Conservation (phyloP, 352 stramenopile species). For the Globisporangium sylvaticum region DNA sequence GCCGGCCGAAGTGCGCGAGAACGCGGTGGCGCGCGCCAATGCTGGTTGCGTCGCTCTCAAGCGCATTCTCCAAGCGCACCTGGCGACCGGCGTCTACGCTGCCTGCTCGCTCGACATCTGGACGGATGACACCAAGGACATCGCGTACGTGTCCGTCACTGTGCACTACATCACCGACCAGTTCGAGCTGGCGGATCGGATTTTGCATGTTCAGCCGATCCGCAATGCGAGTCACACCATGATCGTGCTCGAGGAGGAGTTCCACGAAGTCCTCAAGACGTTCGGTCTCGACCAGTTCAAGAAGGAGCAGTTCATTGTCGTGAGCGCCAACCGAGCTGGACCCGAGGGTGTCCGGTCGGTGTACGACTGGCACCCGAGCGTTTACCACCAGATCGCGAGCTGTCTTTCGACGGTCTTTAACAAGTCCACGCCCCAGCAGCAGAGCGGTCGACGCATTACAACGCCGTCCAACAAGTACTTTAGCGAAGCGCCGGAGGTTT, state of each 20-base stretch:
- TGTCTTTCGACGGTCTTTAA: not conserved
- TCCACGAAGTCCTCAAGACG: not conserved
- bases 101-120: not conserved
- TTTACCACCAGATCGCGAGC: not conserved
- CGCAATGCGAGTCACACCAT: not conserved
- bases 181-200: not conserved
- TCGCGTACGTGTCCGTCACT: not conserved
- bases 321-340: not conserved
- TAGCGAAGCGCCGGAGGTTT: not conserved
- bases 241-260: not conserved
- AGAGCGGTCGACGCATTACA: not conserved
- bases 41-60: not conserved
- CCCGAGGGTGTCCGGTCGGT: too few species aligned
- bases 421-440: not conserved
- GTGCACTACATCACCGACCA: not conserved
- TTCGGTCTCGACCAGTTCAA: not conserved
- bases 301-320: slow-evolving; percentile 1
- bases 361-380: slow-evolving; percentile 3
- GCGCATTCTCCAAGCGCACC: not conserved
- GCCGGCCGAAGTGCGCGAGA: not conserved
- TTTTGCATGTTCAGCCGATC: not conserved
- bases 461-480: slow-evolving; percentile 1
- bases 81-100: not conserved
- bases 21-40: not conserved
- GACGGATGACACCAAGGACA: not conserved